Evolutionary conservation across 345 rosid species (phyloP).

Genomic region (Leavenworthia alabamica): DNA sequence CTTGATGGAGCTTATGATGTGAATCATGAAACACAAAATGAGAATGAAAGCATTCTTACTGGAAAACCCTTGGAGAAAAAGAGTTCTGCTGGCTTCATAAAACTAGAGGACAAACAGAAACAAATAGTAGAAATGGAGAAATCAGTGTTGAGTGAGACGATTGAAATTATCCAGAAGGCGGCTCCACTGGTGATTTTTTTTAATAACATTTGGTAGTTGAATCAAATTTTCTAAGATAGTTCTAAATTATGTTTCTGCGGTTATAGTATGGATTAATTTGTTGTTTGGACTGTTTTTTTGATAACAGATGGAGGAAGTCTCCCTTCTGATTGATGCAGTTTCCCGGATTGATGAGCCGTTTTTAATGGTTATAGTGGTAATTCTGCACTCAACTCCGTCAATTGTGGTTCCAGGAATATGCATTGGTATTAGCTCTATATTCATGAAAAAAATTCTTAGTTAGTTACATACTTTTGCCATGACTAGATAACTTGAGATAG

Average conservation of each 20-base stretch:
- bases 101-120: conserved; percentile 63
- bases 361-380: conserved; percentile 98
- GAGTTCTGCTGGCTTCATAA: conserved; percentile 50
- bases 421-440: conserved; percentile 91
- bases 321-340: conserved; percentile 80
- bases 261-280: conserved; percentile 31
- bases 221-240: conserved; percentile 27
- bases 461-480: conserved; percentile 32
- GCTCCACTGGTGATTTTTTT: conserved; percentile 84
- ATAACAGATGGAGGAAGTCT: conserved; percentile 86
- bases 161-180: conserved; percentile 69
- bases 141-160: conserved; percentile 52
- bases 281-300: conserved; percentile 30
- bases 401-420: conserved; percentile 94
- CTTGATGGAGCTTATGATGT: conserved; percentile 28
- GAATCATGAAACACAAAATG: conserved; percentile 28
- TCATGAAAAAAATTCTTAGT: conserved; percentile 39
- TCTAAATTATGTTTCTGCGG: conserved; percentile 12
- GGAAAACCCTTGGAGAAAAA: conserved; percentile 15
- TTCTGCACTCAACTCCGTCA: conserved; percentile 96
- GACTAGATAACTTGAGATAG: conserved; percentile 15
- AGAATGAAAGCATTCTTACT: conserved; percentile 16
- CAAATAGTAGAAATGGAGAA: conserved; percentile 62
- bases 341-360: conserved; percentile 93
- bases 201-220: conserved; percentile 45